Percentiles rank a stretch among this genome's conserved stretches.
These are phyloP conservation scores for Nothophytophthora sp. DNA, from an alignment of 352 stramenopile species.

Conservation along the genomic window DNA sequence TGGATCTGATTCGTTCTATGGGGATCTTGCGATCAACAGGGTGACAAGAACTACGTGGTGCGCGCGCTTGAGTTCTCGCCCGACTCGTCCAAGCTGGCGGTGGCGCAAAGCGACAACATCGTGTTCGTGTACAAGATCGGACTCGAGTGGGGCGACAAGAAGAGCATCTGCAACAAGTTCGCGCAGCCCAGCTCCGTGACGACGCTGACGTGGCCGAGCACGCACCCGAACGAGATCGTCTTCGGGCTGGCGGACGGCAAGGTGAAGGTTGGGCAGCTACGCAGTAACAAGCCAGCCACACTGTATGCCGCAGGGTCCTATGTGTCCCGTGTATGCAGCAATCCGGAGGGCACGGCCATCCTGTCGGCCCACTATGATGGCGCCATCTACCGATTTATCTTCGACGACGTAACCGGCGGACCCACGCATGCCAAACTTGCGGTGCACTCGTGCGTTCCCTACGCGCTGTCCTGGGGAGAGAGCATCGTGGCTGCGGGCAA, in stretches of 20 bases:
- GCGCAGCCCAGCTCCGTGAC: conserved; percentile 84
- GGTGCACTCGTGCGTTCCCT: conserved; percentile 88
- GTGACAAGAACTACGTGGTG: conserved; percentile 95
- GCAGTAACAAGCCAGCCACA: conserved; percentile 92
- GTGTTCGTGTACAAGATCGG: conserved; percentile 97
- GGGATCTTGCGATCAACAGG: too few species aligned
- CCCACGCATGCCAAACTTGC: conserved; percentile 87
- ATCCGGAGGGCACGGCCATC: conserved; percentile 85
- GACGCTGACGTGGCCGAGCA: conserved; percentile 89
- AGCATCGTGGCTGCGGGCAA: conserved; percentile 92
- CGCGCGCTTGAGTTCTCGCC: conserved; percentile 91
- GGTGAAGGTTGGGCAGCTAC: conserved; percentile 93
- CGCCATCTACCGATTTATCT: conserved; percentile 92
- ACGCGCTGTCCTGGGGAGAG: conserved; percentile 91
- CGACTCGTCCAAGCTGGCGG: conserved; percentile 92
- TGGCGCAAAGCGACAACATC: conserved; percentile 97
- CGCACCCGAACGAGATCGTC: conserved; percentile 92
- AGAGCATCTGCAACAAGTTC: conserved; percentile 97
- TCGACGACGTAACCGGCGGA: conserved; percentile 84
- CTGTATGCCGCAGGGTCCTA: conserved; percentile 90
- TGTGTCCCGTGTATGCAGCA: conserved; percentile 83
- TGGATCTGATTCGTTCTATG: too few species aligned
- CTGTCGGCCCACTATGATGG: conserved; percentile 93
- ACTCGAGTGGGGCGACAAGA: conserved; percentile 94
- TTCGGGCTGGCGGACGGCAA: conserved; percentile 94